phyloP scores from a whole-genome alignment of 306 rosid species.

The Aeschynomene evenia region DNA sequence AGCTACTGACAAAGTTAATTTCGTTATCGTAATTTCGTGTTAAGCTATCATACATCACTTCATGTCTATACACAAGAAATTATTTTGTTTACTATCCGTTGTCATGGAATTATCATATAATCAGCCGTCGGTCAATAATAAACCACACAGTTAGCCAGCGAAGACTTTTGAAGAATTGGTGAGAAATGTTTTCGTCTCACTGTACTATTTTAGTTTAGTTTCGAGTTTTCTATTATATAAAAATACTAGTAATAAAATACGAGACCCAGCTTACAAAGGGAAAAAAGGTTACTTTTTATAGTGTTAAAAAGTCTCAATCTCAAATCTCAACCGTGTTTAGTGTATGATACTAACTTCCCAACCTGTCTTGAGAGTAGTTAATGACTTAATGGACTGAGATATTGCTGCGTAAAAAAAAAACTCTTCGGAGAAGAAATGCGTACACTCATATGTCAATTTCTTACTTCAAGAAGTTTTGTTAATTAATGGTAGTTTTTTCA shows the following conservation, averaged over 20 bases:
- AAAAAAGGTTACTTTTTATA: not conserved
- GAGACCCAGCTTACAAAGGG: not conserved
- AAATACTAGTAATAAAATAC: too few species aligned
- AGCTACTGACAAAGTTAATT: too few species aligned
- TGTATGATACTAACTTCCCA: not conserved
- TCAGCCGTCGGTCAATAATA: too few species aligned
- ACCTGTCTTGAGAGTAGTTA: not conserved
- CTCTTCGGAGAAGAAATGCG: not conserved
- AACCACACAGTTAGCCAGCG: too few species aligned
- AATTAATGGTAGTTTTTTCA: not conserved
- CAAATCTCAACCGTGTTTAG: not conserved
- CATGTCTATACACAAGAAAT: too few species aligned
- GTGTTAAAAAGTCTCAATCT: not conserved
- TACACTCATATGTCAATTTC: not conserved
- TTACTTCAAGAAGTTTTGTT: not conserved
- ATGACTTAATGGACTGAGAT: not conserved
- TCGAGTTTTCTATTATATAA: not conserved
- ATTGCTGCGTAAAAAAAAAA: not conserved
- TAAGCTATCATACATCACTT: too few species aligned
- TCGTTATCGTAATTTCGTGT: too few species aligned
- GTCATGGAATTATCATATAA: too few species aligned
- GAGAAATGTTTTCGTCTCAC: not conserved
- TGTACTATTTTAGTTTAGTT: not conserved
- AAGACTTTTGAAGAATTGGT: too few species aligned
- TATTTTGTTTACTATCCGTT: too few species aligned